These are phyloP conservation scores for Apophysomyces sp. DNA, from an alignment of 371 early-diverging fungal species.

Conservation along the genomic window DNA sequence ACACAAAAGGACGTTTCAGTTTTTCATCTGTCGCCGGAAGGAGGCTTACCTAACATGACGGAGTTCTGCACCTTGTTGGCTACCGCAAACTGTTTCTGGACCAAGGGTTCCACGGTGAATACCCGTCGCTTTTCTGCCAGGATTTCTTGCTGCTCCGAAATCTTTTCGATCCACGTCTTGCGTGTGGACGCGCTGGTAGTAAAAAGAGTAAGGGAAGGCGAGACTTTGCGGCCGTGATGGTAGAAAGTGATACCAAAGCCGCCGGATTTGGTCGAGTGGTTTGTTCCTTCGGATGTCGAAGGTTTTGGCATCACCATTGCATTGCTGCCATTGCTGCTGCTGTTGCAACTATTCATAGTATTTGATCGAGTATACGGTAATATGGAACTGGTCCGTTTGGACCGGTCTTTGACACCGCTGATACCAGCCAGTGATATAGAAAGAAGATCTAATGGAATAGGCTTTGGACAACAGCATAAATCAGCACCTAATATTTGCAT, in stretches of 20 bases:
- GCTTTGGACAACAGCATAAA: constrained; percentile 52
- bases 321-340: constrained; percentile 39
- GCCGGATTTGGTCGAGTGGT: constrained; percentile 20
- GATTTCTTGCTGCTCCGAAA: constrained; percentile 59
- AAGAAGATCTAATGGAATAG: constrained; percentile 16
- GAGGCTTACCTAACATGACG: constrained; percentile 5
- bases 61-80: constrained; percentile 21
- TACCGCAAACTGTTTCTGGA: constrained; percentile 9
- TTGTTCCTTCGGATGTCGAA: constrained; percentile 11
- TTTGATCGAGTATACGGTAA: constrained; percentile 18
- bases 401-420: constrained; percentile 6
- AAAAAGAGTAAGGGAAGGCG: constrained; percentile 64
- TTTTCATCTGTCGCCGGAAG: neutral
- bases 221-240: constrained; percentile 75
- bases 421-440: constrained; percentile 8
- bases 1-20: neutral
- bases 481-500: no score
- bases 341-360: constrained; percentile 45
- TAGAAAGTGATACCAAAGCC: constrained; percentile 66
- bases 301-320: constrained; percentile 9
- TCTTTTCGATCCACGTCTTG: constrained; percentile 79
- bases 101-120: constrained; percentile 48
- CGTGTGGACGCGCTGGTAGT: constrained; percentile 72
- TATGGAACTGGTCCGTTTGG: neutral
- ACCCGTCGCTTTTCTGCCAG: constrained; percentile 22